Percentiles rank a stretch among this genome's conserved stretches.
These are phyloP conservation scores for Paragyromitra xinjiangensis DNA, from an alignment of 495 filamentous ascomycete genomes.

Conservation along the genomic window DNA sequence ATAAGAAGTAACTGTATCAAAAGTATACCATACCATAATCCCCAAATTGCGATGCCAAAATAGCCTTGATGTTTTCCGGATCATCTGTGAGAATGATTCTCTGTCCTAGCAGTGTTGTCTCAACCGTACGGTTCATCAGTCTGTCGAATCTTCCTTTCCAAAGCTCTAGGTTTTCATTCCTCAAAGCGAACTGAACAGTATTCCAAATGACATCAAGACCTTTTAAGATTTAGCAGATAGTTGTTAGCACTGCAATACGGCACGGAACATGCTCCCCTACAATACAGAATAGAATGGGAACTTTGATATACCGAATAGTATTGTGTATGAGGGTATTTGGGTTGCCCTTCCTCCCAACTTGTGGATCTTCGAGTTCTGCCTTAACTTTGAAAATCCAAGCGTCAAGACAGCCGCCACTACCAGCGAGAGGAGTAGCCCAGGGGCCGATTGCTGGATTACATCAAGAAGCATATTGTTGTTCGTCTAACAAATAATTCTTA, in stretches of 20 bases:
- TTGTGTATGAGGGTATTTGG: slow-evolving; percentile 11
- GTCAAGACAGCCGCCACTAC: slow-evolving; percentile 30
- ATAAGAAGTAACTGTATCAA: neutral
- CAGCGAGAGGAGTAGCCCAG: slow-evolving; percentile 15
- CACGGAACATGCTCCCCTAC: neutral
- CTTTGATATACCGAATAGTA: slow-evolving; percentile 55
- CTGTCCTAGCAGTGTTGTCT: slow-evolving; percentile 66
- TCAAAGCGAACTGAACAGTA: slow-evolving; percentile 63
- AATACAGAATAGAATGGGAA: neutral
- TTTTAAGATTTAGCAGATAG: slow-evolving; percentile 49
- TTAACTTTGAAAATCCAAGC: slow-evolving; percentile 48
- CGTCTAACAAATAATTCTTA: neutral
- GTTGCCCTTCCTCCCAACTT: slow-evolving; percentile 60
- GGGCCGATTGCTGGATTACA: slow-evolving; percentile 9
- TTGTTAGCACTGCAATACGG: neutral
- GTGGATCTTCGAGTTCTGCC: slow-evolving; percentile 60
- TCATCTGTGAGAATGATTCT: slow-evolving; percentile 73
- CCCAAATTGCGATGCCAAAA: slow-evolving; percentile 80
- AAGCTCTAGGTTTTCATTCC: slow-evolving; percentile 66
- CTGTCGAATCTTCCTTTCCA: slow-evolving; percentile 66
- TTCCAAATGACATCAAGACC: slow-evolving; percentile 70
- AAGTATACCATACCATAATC: slow-evolving; percentile 63
- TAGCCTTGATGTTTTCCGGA: slow-evolving; percentile 73
- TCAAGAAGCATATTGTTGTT: slow-evolving; percentile 41
- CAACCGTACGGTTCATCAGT: slow-evolving; percentile 66